These are phyloP conservation scores for Trichoderma arundinaceum DNA, from an alignment of 2,329 filamentous ascomycete species.

Conservation along the genomic window DNA sequence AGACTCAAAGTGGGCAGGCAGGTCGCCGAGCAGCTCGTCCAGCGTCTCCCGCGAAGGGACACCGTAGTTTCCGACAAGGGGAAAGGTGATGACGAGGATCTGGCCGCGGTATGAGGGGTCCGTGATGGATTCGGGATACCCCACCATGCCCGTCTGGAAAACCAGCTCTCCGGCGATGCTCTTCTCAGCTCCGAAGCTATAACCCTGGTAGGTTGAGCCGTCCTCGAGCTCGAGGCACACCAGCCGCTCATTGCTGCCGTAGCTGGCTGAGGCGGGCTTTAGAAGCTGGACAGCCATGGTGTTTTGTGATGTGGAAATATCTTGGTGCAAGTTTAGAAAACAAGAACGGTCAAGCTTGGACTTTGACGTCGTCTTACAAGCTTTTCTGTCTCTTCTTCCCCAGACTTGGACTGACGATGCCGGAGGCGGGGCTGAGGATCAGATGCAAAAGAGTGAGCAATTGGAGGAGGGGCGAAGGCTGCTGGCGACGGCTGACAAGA, in stretches of 20 bases:
- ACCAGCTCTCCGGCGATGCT: conserved; percentile 96
- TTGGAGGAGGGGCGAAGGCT: conserved; percentile 35
- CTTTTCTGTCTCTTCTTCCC: conserved; percentile 12
- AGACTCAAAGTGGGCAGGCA: conserved; percentile 93
- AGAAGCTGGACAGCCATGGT: conserved; percentile 46
- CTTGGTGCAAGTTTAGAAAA: too few species aligned
- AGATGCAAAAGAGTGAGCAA: too few species aligned
- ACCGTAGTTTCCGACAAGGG: conserved; percentile 95
- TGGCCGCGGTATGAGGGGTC: conserved; percentile 89
- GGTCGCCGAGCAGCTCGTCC: conserved; percentile 82
- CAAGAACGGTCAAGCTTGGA: too few species aligned
- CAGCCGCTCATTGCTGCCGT: conserved; percentile 61
- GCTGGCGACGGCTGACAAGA: conserved; percentile 45
- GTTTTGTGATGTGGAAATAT: conserved; percentile 6
- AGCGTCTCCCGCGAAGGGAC: conserved; percentile 85
- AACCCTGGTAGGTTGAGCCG: conserved; percentile 88
- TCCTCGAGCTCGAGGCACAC: conserved; percentile 93
- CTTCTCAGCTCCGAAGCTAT: conserved; percentile 95
- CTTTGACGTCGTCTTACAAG: conserved; percentile 11
- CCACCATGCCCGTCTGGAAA: conserved; percentile 99
- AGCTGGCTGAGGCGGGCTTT: conserved; percentile 64
- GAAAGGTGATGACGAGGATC: conserved; percentile 96
- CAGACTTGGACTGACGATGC: not conserved
- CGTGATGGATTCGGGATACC: conserved; percentile 92
- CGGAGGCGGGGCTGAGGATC: too few species aligned